Conservation (phyloP, 83 land plant genomes). For the Diphasiastrum complanatum region DNA sequence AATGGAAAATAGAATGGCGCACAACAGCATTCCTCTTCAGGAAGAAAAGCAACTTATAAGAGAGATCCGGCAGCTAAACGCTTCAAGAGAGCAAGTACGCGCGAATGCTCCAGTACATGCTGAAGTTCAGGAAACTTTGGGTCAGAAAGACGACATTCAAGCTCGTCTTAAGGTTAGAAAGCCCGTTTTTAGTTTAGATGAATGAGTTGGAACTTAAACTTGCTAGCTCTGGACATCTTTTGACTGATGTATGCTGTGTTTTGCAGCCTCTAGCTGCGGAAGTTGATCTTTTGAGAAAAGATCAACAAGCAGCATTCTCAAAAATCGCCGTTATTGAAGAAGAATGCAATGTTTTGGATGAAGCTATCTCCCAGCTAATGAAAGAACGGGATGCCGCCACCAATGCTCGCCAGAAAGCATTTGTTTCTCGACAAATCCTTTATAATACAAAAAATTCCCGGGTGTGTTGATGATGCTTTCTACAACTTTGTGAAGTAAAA, state of each 20-base stretch:
- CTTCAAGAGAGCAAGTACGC: conserved; percentile 54
- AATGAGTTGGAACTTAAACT: conserved; percentile 14
- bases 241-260: not conserved
- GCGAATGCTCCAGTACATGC: conserved; percentile 51
- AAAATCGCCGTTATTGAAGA: conserved; percentile 40
- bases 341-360: conserved; percentile 29
- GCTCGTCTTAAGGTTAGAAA: conserved; percentile 43
- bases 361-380: conserved; percentile 25
- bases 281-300: conserved; percentile 49
- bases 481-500: too few species aligned
- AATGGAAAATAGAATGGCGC: conserved; percentile 50
- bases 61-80: conserved; percentile 62
- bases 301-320: conserved; percentile 29
- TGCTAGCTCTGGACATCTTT: not conserved
- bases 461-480: too few species aligned
- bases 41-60: conserved; percentile 66
- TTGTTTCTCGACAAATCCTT: conserved; percentile 31
- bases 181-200: not conserved
- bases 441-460: conserved; percentile 37
- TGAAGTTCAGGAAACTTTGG: conserved; percentile 46
- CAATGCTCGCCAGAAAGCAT: conserved; percentile 38
- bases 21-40: conserved; percentile 47
- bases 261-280: conserved; percentile 49
- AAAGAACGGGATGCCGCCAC: conserved; percentile 43
- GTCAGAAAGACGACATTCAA: conserved; percentile 47